A percentile compares a stretch with the other conserved stretches of the same genome.
Evolutionary conservation across 495 filamentous ascomycete genomes (phyloP).

Genomic region (Clohesyomyces aquaticus): DNA sequence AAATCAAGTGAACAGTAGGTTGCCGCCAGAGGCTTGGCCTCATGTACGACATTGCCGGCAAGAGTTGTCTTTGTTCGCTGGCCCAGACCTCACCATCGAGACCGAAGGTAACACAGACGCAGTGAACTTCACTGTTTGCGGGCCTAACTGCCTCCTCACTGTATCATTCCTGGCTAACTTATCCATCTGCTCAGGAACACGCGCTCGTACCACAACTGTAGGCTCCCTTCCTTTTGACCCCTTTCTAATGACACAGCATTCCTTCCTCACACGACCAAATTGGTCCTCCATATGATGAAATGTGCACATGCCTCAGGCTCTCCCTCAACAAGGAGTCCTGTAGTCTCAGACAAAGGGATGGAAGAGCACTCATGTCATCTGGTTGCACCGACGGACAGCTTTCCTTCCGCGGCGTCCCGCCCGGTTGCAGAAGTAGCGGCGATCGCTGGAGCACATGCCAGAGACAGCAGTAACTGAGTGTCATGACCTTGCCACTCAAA

Average conservation of each 20-base stretch:
- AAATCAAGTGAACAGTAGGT: conserved; percentile 11
- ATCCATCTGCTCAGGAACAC: not conserved
- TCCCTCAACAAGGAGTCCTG: too few relatives aligned
- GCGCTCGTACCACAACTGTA: conserved; percentile 18
- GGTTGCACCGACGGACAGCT: conserved; percentile 13
- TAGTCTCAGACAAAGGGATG: too few relatives aligned
- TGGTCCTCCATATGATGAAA: conserved; percentile 10
- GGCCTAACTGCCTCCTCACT: not conserved
- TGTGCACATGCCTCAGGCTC: not conserved
- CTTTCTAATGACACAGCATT: conserved; percentile 28
- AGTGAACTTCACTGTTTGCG: not conserved
- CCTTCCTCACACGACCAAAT: conserved; percentile 14
- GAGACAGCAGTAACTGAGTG: too few relatives aligned
- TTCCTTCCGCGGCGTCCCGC: conserved; percentile 1
- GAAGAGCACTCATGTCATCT: conserved; percentile 3
- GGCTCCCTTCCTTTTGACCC: conserved; percentile 2
- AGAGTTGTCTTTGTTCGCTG: conserved; percentile 16
- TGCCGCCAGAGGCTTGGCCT: conserved; percentile 1
- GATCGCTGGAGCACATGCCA: too few relatives aligned
- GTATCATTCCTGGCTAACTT: not conserved
- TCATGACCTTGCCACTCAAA: too few relatives aligned
- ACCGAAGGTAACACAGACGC: too few relatives aligned
- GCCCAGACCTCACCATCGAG: too few relatives aligned
- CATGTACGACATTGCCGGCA: conserved; percentile 9
- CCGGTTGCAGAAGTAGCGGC: too few relatives aligned